Evolutionary conservation across 768 basidiomycete genomes (phyloP).

Genomic region (Naganishia friedmannii): DNA sequence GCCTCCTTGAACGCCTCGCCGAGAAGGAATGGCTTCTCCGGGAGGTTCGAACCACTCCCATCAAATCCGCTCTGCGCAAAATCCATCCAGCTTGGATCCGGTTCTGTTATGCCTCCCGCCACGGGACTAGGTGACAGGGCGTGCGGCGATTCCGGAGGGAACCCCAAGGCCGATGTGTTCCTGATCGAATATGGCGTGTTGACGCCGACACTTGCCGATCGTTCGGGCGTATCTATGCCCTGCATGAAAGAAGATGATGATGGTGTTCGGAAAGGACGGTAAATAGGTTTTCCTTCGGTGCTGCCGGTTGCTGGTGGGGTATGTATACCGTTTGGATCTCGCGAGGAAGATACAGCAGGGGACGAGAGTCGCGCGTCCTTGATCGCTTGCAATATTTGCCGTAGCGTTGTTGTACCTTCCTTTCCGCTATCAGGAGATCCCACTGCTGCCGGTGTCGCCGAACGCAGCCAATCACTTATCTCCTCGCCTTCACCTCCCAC

Average conservation of each 20-base stretch:
- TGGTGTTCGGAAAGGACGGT: conserved; percentile 18
- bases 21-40: conserved; percentile 3
- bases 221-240: neutral
- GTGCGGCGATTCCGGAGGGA: neutral
- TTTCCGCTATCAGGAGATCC: neutral
- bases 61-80: conserved; percentile 13
- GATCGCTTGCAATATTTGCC: neutral
- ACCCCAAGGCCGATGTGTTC: neutral
- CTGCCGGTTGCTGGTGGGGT: neutral
- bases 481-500: neutral
- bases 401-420: neutral
- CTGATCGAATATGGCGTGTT: neutral
- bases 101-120: neutral
- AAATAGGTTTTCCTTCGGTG: neutral
- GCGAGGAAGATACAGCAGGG: neutral
- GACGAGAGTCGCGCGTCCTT: neutral
- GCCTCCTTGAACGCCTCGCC: conserved; percentile 21
- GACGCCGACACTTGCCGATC: neutral
- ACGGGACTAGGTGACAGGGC: neutral
- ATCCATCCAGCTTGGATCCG: conserved; percentile 13
- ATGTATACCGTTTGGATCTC: neutral
- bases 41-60: neutral
- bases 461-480: neutral
- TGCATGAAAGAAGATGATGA: conserved; percentile 21
- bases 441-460: neutral